A percentile compares a stretch with the other conserved stretches of the same genome.
Evolutionary conservation across 208 protist genomes (phyloP).

Genomic region (Trypanosomatidae sp.): DNA sequence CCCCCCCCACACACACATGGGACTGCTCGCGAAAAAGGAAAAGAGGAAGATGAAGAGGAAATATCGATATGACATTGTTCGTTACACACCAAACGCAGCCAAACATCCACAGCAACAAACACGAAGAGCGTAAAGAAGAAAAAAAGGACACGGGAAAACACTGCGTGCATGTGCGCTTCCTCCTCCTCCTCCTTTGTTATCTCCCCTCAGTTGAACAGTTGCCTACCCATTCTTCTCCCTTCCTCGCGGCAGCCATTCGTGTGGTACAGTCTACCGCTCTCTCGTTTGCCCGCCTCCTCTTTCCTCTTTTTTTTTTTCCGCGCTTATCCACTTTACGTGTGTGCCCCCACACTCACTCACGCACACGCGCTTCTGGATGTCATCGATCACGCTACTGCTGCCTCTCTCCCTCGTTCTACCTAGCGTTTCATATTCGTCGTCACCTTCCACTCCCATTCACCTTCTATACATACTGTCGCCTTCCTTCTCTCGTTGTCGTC

Average conservation of each 20-base stretch:
- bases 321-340: background rate
- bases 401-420: background rate
- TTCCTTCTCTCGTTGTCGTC: background rate
- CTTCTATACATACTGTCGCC: background rate
- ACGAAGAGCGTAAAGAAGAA: background rate
- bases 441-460: constrained; percentile 1
- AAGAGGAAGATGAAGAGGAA: background rate
- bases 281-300: background rate
- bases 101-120: background rate
- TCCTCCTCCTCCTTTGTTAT: background rate
- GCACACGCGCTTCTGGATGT: background rate
- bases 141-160: background rate
- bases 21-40: too few relatives aligned
- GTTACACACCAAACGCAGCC: background rate
- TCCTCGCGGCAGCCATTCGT: background rate
- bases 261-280: background rate
- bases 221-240: background rate
- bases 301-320: background rate
- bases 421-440: background rate
- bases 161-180: background rate
- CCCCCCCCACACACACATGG: background rate
- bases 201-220: background rate
- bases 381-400: background rate
- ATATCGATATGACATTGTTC: background rate
- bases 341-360: background rate